phyloP scores from a whole-genome alignment of 2,329 filamentous ascomycete genomes.

The Fusarium cyanostomum region DNA sequence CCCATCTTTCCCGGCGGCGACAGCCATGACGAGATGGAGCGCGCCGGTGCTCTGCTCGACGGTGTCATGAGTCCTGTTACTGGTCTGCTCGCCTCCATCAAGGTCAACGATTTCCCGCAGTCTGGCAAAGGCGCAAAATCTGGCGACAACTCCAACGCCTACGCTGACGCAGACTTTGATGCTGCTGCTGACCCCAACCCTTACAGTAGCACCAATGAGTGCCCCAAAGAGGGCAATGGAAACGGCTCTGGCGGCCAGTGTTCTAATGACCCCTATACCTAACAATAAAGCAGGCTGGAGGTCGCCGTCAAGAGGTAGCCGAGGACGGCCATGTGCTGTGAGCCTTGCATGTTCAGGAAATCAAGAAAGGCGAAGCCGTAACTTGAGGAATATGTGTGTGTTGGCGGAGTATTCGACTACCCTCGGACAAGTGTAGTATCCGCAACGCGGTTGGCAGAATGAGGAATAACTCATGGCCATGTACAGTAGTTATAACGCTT shows the following conservation, averaged over 20 bases:
- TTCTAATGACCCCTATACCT: not conserved
- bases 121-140: not conserved
- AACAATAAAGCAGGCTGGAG: too few relatives aligned
- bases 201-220: not conserved
- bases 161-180: too few relatives aligned
- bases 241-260: not conserved
- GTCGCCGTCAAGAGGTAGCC: too few relatives aligned
- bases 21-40: not conserved
- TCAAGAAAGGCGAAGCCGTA: not conserved
- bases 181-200: not conserved
- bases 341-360: too few relatives aligned
- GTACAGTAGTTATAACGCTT: not conserved
- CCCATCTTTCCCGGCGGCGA: not conserved
- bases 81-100: not conserved
- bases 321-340: too few relatives aligned
- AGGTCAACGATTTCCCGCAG: not conserved
- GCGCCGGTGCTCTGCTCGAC: not conserved
- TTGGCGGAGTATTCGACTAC: not conserved
- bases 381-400: not conserved
- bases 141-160: too few relatives aligned
- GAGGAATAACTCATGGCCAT: not conserved
- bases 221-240: not conserved
- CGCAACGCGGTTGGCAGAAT: not conserved
- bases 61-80: slow-evolving; percentile 2
- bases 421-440: too few relatives aligned